phyloP scores from a whole-genome alignment of 129 eudicot genomes.

The Logfia minima region DNA sequence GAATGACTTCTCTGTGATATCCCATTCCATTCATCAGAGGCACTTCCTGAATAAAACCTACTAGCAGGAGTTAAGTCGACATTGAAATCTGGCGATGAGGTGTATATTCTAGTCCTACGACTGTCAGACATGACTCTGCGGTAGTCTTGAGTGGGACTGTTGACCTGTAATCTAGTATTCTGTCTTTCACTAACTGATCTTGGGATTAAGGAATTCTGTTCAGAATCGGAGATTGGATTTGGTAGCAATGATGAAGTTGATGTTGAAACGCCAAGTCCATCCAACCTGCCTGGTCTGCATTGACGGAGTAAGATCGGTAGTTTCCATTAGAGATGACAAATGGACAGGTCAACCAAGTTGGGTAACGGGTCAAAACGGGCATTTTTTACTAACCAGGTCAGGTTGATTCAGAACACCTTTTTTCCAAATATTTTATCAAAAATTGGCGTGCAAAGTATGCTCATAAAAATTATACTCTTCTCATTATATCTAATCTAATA shows the following conservation, averaged over 20 bases:
- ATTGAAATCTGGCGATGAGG: constrained; percentile 17
- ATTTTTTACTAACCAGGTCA: neutral
- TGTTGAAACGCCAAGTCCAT: constrained; percentile 21
- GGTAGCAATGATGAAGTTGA: constrained; percentile 30
- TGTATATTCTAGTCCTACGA: constrained; percentile 22
- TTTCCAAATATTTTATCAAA: too few relatives aligned
- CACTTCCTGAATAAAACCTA: constrained; percentile 32
- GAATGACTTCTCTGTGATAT: constrained; percentile 45
- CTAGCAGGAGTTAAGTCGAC: constrained; percentile 31
- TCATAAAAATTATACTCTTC: too few relatives aligned
- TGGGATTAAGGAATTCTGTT: constrained; percentile 27
- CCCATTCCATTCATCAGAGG: constrained; percentile 35
- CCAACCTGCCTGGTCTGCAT: constrained; percentile 34
- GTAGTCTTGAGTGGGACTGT: constrained; percentile 20
- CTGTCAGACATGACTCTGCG: constrained; percentile 50
- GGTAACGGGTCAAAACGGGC: neutral
- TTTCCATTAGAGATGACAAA: neutral
- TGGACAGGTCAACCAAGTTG: neutral
- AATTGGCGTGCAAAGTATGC: too few relatives aligned
- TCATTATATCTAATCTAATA: too few relatives aligned
- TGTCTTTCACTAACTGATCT: constrained; percentile 38
- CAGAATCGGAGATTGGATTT: neutral
- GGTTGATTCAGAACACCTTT: neutral
- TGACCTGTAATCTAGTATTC: constrained; percentile 12
- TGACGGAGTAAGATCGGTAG: neutral